These are phyloP conservation scores for Closterium sp. DNA, from an alignment of 139 green algal species.

Conservation along the genomic window DNA sequence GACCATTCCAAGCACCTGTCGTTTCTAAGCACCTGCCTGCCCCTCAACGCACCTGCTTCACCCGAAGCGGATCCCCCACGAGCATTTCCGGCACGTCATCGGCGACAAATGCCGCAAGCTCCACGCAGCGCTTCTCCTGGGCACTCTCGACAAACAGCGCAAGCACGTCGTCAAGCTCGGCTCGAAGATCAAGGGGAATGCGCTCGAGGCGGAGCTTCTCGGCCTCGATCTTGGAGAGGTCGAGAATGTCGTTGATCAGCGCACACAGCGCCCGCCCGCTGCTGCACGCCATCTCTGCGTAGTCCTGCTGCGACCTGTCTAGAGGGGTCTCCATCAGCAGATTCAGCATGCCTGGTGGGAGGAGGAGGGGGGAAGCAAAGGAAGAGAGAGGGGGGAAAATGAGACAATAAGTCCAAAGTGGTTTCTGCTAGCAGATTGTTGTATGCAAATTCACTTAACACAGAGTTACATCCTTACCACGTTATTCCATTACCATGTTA, in stretches of 20 bases:
- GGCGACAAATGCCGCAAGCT: constrained; percentile 30
- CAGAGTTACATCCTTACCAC: no score
- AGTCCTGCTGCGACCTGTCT: neutral
- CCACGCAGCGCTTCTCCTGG: constrained; percentile 13
- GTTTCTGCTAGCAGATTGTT: neutral
- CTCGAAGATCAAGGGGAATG: constrained; percentile 22
- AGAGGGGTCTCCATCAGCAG: neutral
- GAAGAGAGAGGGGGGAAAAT: neutral
- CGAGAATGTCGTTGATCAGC: constrained; percentile 24
- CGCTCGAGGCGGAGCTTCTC: constrained; percentile 32
- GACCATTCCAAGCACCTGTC: neutral
- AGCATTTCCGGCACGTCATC: constrained; percentile 18
- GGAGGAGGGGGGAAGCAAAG: neutral
- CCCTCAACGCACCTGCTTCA: constrained; percentile 24
- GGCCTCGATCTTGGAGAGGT: constrained; percentile 48
- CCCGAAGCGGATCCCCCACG: constrained; percentile 27
- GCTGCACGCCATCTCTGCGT: neutral
- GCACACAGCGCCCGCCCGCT: neutral
- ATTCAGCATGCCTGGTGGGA: neutral
- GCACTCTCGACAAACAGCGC: constrained; percentile 40
- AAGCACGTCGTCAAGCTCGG: constrained; percentile 44
- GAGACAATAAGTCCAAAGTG: neutral
- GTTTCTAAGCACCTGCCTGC: no score
- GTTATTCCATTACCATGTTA: neutral
- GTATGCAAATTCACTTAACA: no score